These are phyloP conservation scores for Pestalotiopsis sp. DNA, from an alignment of 2,329 filamentous ascomycete genomes.

Conservation along the genomic window DNA sequence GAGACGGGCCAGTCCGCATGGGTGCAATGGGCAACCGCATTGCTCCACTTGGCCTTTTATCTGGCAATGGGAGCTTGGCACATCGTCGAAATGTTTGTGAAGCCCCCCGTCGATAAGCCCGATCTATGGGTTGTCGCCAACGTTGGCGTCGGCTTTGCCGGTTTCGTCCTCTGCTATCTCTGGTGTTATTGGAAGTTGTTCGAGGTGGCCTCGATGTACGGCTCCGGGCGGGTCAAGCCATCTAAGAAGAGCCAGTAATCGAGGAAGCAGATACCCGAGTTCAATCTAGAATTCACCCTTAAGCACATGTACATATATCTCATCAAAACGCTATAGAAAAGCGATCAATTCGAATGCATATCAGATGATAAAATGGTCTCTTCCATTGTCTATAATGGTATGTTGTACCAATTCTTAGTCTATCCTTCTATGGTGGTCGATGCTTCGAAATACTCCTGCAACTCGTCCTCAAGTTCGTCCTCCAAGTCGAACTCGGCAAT, in stretches of 20 bases:
- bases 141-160: conserved; percentile 80
- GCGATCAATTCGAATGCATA: neutral
- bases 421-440: neutral
- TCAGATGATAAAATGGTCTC: neutral
- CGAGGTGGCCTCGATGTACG: conserved; percentile 58
- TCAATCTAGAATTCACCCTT: neutral
- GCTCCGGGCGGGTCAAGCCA: conserved; percentile 13
- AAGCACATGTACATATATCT: neutral
- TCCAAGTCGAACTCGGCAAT: conserved; percentile 20
- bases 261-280: conserved; percentile 2
- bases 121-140: conserved; percentile 95
- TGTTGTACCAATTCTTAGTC: neutral
- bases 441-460: neutral
- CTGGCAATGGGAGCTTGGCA: conserved; percentile 81
- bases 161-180: conserved; percentile 84
- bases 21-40: conserved; percentile 59
- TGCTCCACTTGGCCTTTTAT: conserved; percentile 80
- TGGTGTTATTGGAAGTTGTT: conserved; percentile 82
- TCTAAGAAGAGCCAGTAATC: conserved; percentile 1
- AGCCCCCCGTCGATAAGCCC: conserved; percentile 75
- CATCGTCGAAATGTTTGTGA: conserved; percentile 67
- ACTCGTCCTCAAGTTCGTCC: neutral
- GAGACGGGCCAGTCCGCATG: conserved; percentile 49
- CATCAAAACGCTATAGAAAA: neutral
- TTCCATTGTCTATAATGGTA: neutral